A percentile compares a stretch with the other conserved stretches of the same genome.
These are phyloP conservation scores for Botrytis galanthina DNA, from an alignment of 2,329 filamentous ascomycete genomes.

Conservation along the genomic window DNA sequence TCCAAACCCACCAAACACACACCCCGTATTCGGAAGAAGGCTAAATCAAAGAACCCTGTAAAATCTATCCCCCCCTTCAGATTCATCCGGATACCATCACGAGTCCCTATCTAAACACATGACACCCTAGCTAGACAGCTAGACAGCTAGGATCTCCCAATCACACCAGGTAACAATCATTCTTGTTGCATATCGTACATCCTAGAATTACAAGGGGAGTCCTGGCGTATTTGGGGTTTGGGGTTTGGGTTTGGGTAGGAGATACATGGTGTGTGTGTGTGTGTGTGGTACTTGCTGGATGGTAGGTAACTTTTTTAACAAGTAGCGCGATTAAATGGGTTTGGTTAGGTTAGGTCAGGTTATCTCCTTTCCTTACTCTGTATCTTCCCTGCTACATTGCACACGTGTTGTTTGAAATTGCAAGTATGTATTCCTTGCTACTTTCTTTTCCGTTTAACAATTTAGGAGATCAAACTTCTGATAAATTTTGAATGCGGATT, in stretches of 20 bases:
- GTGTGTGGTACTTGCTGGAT: too few species aligned
- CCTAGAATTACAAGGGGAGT: background rate
- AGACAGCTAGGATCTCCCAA: background rate
- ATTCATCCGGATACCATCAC: background rate
- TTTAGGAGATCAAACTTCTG: too few species aligned
- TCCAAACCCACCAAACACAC: background rate
- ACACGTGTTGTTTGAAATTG: too few species aligned
- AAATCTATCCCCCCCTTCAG: background rate
- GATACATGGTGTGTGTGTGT: too few species aligned
- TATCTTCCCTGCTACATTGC: too few species aligned
- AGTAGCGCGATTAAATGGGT: too few species aligned
- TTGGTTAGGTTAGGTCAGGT: too few species aligned
- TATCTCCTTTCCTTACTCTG: too few species aligned
- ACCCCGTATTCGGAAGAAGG: background rate
- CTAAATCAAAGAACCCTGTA: background rate
- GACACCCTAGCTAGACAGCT: background rate
- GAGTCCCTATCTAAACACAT: background rate
- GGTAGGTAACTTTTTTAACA: too few species aligned
- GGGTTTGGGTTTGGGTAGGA: background rate
- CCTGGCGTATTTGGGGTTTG: background rate
- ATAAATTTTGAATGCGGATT: too few species aligned
- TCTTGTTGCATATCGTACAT: background rate
- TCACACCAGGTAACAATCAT: fast-evolving
- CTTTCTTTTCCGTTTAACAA: too few species aligned
- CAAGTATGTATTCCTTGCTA: too few species aligned